These are phyloP conservation scores for Phlebiopsis flavidoalba DNA, from an alignment of 768 basidiomycete species.

Conservation along the genomic window DNA sequence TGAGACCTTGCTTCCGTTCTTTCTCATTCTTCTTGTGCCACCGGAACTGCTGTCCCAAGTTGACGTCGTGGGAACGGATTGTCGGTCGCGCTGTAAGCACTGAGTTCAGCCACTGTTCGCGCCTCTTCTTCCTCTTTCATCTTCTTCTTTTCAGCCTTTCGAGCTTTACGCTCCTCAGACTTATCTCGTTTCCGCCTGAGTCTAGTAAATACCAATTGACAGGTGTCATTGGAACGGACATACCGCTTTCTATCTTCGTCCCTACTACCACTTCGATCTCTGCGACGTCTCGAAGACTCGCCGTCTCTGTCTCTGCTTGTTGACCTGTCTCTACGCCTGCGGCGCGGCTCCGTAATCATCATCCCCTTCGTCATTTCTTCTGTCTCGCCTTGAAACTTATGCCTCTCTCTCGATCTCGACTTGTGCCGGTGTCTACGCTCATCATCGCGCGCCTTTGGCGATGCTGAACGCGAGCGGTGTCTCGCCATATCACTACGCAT, in stretches of 20 bases:
- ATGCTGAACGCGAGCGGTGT: conserved; percentile 45
- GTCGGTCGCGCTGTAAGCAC: conserved; percentile 93
- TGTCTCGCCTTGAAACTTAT: conserved; percentile 14
- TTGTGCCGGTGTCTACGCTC: conserved; percentile 24
- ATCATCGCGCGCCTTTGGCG: conserved; percentile 32
- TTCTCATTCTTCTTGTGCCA: conserved; percentile 99
- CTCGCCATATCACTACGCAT: conserved; percentile 34
- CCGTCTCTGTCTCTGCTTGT: conserved; percentile 29
- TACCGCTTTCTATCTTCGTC: conserved; percentile 45
- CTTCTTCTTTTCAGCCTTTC: conserved; percentile 85
- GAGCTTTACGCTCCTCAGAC: conserved; percentile 78
- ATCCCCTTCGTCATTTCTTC: conserved; percentile 16
- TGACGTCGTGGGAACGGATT: conserved; percentile 98
- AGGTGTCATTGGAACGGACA: conserved; percentile 12
- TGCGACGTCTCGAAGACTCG: conserved; percentile 16
- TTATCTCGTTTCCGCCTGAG: conserved; percentile 77
- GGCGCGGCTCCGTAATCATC: conserved; percentile 19
- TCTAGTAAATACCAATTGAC: neutral
- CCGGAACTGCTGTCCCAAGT: conserved; percentile 92
- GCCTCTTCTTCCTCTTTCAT: conserved; percentile 85
- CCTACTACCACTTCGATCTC: conserved; percentile 33
- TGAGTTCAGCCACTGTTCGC: conserved; percentile 88
- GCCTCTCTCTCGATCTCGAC: conserved; percentile 27
- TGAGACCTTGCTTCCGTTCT: conserved; percentile 84
- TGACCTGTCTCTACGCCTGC: conserved; percentile 21